Percentiles rank a stretch among this genome's conserved stretches.
phyloP scores from a whole-genome alignment of 257 asterid genomes.

The Paulownia fortunei region DNA sequence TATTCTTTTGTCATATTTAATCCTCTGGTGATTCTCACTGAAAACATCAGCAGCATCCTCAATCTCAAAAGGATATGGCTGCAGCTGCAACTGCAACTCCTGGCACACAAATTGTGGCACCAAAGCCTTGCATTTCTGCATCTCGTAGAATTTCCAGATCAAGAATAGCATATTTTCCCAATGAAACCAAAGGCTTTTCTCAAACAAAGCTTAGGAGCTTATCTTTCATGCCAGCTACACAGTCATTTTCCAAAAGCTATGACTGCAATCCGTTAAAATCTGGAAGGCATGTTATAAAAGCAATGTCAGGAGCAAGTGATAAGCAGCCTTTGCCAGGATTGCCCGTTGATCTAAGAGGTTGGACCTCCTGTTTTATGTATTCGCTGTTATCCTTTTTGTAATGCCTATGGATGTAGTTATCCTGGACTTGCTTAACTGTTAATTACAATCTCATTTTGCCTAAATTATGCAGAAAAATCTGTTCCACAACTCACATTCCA shows the following conservation, averaged over 20 bases:
- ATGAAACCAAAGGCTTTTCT: constrained; percentile 50
- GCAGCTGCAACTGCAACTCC: constrained; percentile 57
- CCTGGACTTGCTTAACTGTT: too few relatives aligned
- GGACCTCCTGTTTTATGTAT: neutral
- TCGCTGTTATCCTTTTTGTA: neutral
- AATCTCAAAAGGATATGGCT: constrained; percentile 56
- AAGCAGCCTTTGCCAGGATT: constrained; percentile 72
- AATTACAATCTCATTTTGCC: too few relatives aligned
- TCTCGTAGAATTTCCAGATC: constrained; percentile 47
- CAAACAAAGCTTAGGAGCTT: constrained; percentile 54
- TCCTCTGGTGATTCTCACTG: neutral
- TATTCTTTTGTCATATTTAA: neutral
- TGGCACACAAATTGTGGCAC: constrained; percentile 46
- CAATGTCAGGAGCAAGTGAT: constrained; percentile 66
- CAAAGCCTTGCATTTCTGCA: constrained; percentile 48
- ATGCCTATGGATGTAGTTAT: too few relatives aligned
- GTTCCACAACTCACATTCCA: too few relatives aligned
- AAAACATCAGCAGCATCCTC: constrained; percentile 40
- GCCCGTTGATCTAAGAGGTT: constrained; percentile 91
- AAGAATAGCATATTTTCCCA: constrained; percentile 49
- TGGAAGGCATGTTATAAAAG: constrained; percentile 56
- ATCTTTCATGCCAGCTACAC: constrained; percentile 45
- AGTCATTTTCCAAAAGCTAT: constrained; percentile 41
- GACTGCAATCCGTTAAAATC: constrained; percentile 32
- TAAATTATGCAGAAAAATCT: too few relatives aligned